Base-by-base conservation (phyloP, 169 alveolate species). In the Cryptosporidium xiaoi region DNA sequence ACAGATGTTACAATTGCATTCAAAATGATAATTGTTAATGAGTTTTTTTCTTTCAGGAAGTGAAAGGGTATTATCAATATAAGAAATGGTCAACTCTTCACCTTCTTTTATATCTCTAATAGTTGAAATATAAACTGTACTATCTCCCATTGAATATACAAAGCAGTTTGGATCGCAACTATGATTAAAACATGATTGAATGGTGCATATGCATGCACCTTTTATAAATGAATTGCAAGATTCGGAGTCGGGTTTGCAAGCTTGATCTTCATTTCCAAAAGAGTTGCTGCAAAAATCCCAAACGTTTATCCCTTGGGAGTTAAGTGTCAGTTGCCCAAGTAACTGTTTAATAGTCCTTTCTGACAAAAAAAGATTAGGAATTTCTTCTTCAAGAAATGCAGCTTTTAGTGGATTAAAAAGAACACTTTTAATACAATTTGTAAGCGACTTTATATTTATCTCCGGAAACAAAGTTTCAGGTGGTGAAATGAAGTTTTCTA, bases 151-250 rank as follows among this genome's bases (percentile, higher is more conserved):
- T 15, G 82, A 33, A 24, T 67, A 53, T 4, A 85, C 87, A 56
- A 53, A 48, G 66, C 93, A 90, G 51, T 85, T 90, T 27, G 93
- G 93, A 36, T 36, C 71, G 71, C 93, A 90, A 67, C 93, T 90
- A 87, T 90, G 93, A 48, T 90, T 90, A 65, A 82, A 90, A 66
- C 93, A 90, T 12, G 93, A 67, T 65, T 90, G 93, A 60, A 90
- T 82, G 55, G 69, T 60, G 60, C 85, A 90, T 27, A 90, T 62
- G 29, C 93, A 90, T 12, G 92, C 93, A 16, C 89, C 93, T 53
- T 82, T 71, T 27, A 90, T 56, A 16, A 90, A 18, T 65, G 51
- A 48, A 51, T 58, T 71, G 4, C 65, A 15, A 65, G 56, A 66
- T 1, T 64, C 64, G 31, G 34, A 5, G 4, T 77, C 60, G 3